Percentiles rank a stretch among this genome's conserved stretches.
Conservation (phyloP, 78 protist species). For the Creolimax fragrantissima region DNA sequence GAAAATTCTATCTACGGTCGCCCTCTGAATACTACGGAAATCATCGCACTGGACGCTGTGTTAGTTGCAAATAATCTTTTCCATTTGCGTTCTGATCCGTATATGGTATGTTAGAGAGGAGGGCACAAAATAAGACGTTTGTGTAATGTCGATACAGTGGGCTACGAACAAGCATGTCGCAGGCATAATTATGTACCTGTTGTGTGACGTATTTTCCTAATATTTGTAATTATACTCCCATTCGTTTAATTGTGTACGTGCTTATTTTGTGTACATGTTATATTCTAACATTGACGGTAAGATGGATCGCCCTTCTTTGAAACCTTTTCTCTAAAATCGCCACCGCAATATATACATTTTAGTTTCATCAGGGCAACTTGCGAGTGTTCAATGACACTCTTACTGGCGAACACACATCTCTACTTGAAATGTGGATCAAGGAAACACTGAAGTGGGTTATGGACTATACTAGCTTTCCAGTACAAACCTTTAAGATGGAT, state of each 20-base stretch:
- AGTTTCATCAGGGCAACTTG: not conserved
- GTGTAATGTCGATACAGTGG: not conserved
- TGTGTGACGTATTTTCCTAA: not conserved
- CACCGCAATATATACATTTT: no score
- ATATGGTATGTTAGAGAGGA: conserved; percentile 1
- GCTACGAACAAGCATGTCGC: not conserved
- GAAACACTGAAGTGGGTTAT: not conserved
- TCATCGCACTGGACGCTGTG: conserved; percentile 3
- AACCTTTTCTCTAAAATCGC: no score
- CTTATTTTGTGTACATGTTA: not conserved
- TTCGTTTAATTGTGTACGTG: not conserved
- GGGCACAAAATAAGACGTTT: not conserved
- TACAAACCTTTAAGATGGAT: not conserved
- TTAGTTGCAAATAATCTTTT: not conserved
- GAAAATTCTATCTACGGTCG: not conserved
- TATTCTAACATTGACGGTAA: no score
- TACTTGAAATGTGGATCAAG: not conserved
- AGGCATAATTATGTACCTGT: not conserved
- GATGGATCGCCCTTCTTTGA: no score
- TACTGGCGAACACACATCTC: no score
- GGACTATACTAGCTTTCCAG: not conserved
- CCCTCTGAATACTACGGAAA: not conserved
- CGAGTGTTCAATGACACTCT: not conserved
- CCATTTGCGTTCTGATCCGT: not conserved
- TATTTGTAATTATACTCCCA: not conserved